Evolutionary conservation across 2,329 filamentous ascomycete genomes (phyloP), one percentile per base, ranked within the genome.

Genomic region (Ilyonectria mors-panacis): DNA sequence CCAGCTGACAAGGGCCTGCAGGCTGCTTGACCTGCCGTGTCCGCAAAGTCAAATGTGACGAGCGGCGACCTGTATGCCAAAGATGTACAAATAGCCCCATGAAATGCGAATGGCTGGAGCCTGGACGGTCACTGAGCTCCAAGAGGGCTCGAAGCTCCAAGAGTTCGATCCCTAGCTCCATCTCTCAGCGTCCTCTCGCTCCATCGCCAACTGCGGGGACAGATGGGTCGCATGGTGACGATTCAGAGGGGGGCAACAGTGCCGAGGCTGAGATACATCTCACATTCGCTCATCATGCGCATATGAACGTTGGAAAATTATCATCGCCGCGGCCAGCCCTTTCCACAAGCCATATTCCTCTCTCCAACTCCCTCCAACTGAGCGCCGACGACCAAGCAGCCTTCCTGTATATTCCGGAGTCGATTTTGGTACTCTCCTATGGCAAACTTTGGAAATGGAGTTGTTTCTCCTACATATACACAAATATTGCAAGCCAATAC

Each of bases 11-110:
- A 17, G 33, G 21, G 7, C 9, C 13, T 2, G 4, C 30, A 63
- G 72, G 72, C 0, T 74, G 72, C 54, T 30, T 74, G 30, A 74
- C 72, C 1, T 74, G 72, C 28, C 72, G 72, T 6, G 71, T 74
- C 8, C 70, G 72, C 7, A 74, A 74, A 33, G 72, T 74, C 30
- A 74, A 74, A 28, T 74, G 72, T 30, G 72, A 74, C 3, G 72
- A 74, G 42, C 58, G 28, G 28, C 57, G 72, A 4, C 72, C 72
- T 0, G 48, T 71, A 15, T 74, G 72, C 47, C 53, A 67, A 21
- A 50, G 70, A 60, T 74, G 72, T 10, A 60, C 68, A 26, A 70
- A 66, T 17, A 60, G 70, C 12, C 66, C 72, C 0, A 59, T 68
- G 2, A 68, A 70, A 33, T 74, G 72, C 17, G 72, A 74, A 42